These are phyloP conservation scores for Rhizoctonia solani DNA, from an alignment of 1,284 basidiomycete genomes.

Conservation along the genomic window DNA sequence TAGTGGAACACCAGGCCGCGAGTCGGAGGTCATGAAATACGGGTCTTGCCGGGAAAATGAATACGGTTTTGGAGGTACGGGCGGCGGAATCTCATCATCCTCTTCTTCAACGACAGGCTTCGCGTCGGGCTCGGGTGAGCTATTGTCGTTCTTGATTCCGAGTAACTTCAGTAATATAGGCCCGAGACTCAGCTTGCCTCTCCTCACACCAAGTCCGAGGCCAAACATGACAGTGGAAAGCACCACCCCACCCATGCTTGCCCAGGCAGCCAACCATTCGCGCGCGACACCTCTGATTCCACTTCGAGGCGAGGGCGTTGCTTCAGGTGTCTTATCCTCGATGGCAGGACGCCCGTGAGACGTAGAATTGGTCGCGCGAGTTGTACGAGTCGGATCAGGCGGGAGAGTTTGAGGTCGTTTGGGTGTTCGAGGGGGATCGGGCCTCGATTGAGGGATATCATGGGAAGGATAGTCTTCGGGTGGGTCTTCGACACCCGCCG, in stretches of 20 bases:
- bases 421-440: conserved; percentile 34
- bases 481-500: conserved; percentile 42
- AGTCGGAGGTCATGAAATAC: conserved; percentile 8
- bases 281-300: neutral
- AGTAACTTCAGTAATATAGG: neutral
- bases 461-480: neutral
- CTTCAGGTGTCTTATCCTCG: neutral
- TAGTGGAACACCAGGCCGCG: conserved; percentile 8
- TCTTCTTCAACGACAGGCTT: neutral
- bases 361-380: conserved; percentile 5
- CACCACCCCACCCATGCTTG: conserved; percentile 12
- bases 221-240: conserved; percentile 28
- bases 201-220: conserved; percentile 16
- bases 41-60: conserved; percentile 20
- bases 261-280: conserved; percentile 32
- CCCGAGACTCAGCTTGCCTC: neutral
- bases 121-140: neutral
- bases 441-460: neutral
- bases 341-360: neutral
- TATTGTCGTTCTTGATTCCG: neutral
- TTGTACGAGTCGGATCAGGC: neutral
- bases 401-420: conserved; percentile 5
- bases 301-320: conserved; percentile 30
- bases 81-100: conserved; percentile 19
- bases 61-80: conserved; percentile 22